These are phyloP conservation scores for Marasmius sp. DNA, from an alignment of 1,284 basidiomycete species.

Conservation along the genomic window DNA sequence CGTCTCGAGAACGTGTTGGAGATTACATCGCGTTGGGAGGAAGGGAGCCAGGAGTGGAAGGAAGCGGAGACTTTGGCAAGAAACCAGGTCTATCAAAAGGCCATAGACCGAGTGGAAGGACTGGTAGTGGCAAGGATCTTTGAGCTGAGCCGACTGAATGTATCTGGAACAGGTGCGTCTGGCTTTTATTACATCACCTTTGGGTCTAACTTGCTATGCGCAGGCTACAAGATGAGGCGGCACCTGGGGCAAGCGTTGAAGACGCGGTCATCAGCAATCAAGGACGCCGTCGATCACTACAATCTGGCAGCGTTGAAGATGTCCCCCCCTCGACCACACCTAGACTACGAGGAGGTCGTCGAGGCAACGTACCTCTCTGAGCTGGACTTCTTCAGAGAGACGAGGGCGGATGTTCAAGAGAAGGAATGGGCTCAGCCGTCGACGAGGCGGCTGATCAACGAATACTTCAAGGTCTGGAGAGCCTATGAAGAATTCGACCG, in stretches of 20 bases:
- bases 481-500: constrained; percentile 22
- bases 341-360: too few relatives aligned
- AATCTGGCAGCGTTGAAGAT: too few relatives aligned
- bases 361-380: constrained; percentile 22
- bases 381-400: constrained; percentile 24
- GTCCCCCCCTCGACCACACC: too few relatives aligned
- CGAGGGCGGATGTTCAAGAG: constrained; percentile 15
- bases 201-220: too few relatives aligned
- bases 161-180: background rate
- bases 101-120: constrained; percentile 3
- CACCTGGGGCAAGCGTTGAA: too few relatives aligned
- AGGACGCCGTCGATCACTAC: too few relatives aligned
- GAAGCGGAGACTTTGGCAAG: background rate
- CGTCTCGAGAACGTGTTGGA: background rate
- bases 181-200: too few relatives aligned
- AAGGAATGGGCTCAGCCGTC: constrained; percentile 21
- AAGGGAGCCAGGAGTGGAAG: background rate
- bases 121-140: background rate
- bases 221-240: too few relatives aligned
- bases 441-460: constrained; percentile 10
- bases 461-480: constrained; percentile 20
- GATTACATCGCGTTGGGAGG: background rate
- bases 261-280: too few relatives aligned
- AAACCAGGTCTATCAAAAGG: background rate
- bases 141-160: background rate